Evolutionary conservation across 73 alveolate genomes (phyloP), one percentile per base, ranked within the genome.

Genomic region (Paramecium biaurelia): DNA sequence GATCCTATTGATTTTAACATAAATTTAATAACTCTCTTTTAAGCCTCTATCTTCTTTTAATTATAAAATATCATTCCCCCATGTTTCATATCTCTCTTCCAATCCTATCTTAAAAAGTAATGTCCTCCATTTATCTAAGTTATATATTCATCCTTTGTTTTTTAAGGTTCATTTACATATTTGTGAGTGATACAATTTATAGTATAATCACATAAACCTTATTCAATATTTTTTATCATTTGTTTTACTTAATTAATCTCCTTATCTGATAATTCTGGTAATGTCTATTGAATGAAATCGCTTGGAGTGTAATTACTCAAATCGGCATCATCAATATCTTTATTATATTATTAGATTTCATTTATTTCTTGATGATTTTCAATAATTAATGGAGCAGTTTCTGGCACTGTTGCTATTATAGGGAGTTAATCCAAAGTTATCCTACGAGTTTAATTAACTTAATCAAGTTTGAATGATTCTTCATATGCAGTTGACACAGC

Each of bases 1-100:
- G 93, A 84, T 5, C 98, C 98, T 72, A 96, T 94, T 37, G 85
- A 41, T 70, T 94, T 95, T 11, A 96, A 37, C 85, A 96, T 86
- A 59, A 93, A 92, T 41, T 92, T 57, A 6, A 96, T 70, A 35
- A 95, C 96, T 58, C 95, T 92, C 85, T 95, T 94, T 76, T 96
- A 72, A 14, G 94, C 87, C 49, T 63, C 88, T 37, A 89, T 70
- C 28, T 89, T 89, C 63, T 89, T 82, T 32, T 68, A 37, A 70
- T 45, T 89, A 58, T 58, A 70, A 45, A 89, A 89, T 57, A 89
- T 37, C 92, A 89, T 70, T 72, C 87, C 87, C 14, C 94, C 94
- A 41, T 76, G 70, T 42, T 89, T 89, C 84, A 23, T 38, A 43
- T 56, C 76, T 49, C 94, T 76, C 47, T 89, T 82, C 94, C 94